A percentile compares a stretch with the other conserved stretches of the same genome.
Evolutionary conservation across 129 eudicot genomes (phyloP).

Genomic region (Tanacetum coccineum): DNA sequence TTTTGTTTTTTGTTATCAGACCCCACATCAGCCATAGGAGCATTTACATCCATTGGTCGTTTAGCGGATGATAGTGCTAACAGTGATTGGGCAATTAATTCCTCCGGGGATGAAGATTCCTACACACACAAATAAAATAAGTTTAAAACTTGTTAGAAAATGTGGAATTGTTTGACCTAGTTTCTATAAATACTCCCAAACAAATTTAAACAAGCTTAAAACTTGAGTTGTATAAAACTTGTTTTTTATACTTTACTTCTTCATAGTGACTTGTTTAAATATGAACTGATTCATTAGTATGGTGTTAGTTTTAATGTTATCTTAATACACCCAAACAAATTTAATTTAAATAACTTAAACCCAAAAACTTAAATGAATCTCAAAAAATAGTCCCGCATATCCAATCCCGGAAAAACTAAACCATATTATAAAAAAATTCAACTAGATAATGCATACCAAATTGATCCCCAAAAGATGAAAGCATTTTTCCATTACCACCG

Average conservation of each 20-base stretch:
- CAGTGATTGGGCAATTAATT: not conserved
- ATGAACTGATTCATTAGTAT: not conserved
- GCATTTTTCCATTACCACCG: not conserved
- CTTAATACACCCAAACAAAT: not conserved
- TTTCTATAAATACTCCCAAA: not conserved
- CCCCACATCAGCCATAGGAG: not conserved
- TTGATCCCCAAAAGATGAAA: not conserved
- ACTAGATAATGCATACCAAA: not conserved
- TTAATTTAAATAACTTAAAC: not conserved
- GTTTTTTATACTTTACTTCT: not conserved
- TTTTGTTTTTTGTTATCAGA: not conserved
- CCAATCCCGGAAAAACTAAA: not conserved
- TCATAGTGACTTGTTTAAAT: not conserved
- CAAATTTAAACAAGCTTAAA: not conserved
- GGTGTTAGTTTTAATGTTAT: not conserved
- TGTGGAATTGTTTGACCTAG: not conserved
- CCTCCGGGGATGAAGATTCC: not conserved
- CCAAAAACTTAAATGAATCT: not conserved
- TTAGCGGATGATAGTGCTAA: not conserved
- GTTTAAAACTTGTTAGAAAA: too few species aligned
- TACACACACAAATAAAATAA: not conserved
- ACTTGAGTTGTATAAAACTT: not conserved
- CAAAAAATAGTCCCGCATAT: not conserved
- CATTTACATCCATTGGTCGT: too few species aligned
- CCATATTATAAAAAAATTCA: not conserved